These are phyloP conservation scores for Colletotrichum filicis DNA, from an alignment of 2,329 filamentous ascomycete species.

Conservation along the genomic window DNA sequence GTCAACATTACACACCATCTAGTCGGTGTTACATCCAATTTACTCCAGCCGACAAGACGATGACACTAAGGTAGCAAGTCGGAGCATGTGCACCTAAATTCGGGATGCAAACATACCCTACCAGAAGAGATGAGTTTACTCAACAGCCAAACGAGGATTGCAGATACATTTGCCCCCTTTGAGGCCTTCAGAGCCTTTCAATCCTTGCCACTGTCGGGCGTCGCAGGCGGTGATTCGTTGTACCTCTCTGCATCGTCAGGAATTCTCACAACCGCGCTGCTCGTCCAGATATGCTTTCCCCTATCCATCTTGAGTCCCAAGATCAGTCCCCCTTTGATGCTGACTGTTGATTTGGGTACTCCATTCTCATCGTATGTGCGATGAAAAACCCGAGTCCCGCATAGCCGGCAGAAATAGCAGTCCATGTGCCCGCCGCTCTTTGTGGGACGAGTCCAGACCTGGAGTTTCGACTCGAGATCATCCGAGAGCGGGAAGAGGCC, in stretches of 20 bases:
- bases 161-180: background rate
- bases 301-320: slow-evolving; percentile 52
- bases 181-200: background rate
- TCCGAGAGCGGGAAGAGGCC: slow-evolving; percentile 53
- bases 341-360: slow-evolving; percentile 47
- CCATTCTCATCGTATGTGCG: slow-evolving; percentile 52
- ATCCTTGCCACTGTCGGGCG: background rate
- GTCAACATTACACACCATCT: no score
- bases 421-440: slow-evolving; percentile 54
- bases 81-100: background rate
- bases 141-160: background rate
- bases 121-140: background rate
- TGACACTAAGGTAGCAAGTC: background rate
- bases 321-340: slow-evolving; percentile 59
- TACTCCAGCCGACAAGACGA: background rate
- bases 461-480: slow-evolving; percentile 45
- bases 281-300: slow-evolving; percentile 57
- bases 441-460: slow-evolving; percentile 50
- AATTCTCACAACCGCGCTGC: slow-evolving; percentile 56
- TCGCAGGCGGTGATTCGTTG: slow-evolving; percentile 22
- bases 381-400: slow-evolving; percentile 61
- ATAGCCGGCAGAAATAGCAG: slow-evolving; percentile 55
- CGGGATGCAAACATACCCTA: background rate
- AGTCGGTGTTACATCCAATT: background rate
- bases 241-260: slow-evolving; percentile 44